Percentiles rank a stretch among this genome's conserved stretches.
These are phyloP conservation scores for Phytophthora ramorum DNA, from an alignment of 352 stramenopile species.

Conservation along the genomic window DNA sequence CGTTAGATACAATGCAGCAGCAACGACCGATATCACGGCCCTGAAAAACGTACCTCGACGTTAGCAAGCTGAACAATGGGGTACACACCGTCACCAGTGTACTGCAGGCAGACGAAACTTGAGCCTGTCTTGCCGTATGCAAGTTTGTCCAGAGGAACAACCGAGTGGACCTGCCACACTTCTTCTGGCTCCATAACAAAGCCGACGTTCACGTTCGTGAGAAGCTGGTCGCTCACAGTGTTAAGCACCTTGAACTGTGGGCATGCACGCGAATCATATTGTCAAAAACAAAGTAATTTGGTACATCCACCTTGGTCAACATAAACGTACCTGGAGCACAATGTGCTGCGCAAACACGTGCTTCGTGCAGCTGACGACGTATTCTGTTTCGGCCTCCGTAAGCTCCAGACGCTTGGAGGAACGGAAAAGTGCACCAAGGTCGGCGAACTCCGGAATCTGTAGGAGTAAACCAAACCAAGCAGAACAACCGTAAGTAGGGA, in stretches of 20 bases:
- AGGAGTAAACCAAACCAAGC: not conserved
- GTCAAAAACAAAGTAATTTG: constrained; percentile 7
- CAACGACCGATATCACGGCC: constrained; percentile 2
- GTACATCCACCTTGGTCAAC: not conserved
- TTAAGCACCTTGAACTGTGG: constrained; percentile 98
- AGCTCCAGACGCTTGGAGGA: constrained; percentile 92
- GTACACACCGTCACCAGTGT: constrained; percentile 78
- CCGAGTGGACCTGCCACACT: constrained; percentile 91
- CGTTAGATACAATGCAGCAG: constrained; percentile 7
- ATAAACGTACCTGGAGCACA: constrained; percentile 80
- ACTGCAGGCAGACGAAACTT: constrained; percentile 94
- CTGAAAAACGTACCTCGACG: constrained; percentile 64
- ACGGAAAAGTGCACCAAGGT: constrained; percentile 94
- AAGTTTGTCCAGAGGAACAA: constrained; percentile 89
- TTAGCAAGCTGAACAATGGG: constrained; percentile 92
- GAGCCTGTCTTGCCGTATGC: constrained; percentile 94
- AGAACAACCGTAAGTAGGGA: constrained; percentile 10
- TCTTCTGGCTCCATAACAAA: constrained; percentile 92
- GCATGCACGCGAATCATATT: constrained; percentile 11
- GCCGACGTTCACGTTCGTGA: constrained; percentile 95
- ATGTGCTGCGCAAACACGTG: constrained; percentile 97
- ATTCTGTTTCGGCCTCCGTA: constrained; percentile 98
- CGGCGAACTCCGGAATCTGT: constrained; percentile 95
- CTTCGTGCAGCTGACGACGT: constrained; percentile 97
- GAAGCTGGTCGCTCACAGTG: constrained; percentile 98